phyloP scores from a whole-genome alignment of 1,139 yeast species.

The Scheffersomyces parashehatae region DNA sequence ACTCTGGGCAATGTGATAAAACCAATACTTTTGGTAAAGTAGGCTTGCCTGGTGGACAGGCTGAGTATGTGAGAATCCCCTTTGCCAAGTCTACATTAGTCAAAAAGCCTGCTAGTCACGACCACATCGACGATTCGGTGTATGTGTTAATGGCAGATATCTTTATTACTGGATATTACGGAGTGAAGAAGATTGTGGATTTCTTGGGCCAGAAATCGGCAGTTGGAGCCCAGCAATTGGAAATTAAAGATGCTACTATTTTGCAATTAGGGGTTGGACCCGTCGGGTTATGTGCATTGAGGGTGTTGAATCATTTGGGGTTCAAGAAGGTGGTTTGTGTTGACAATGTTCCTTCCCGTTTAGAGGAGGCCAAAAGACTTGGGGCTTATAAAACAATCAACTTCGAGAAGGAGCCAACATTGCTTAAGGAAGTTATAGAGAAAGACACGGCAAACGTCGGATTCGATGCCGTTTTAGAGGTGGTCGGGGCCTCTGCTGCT shows the following conservation, averaged over 20 bases:
- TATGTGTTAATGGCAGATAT: constrained; percentile 67
- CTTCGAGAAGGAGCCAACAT: constrained; percentile 35
- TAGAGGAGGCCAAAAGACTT: constrained; percentile 43
- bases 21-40: constrained; percentile 58
- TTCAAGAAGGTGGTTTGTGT: constrained; percentile 49
- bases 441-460: constrained; percentile 39
- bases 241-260: constrained; percentile 36
- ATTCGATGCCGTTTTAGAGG: constrained; percentile 60
- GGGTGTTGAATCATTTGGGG: constrained; percentile 48
- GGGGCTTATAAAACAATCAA: constrained; percentile 49
- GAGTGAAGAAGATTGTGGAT: constrained; percentile 51
- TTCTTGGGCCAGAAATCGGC: constrained; percentile 23
- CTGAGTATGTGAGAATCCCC: constrained; percentile 60
- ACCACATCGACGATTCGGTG: constrained; percentile 41
- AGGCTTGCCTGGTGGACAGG: constrained; percentile 60
- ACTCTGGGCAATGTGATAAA: constrained; percentile 51
- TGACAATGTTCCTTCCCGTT: constrained; percentile 50
- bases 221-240: constrained; percentile 11
- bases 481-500: constrained; percentile 56
- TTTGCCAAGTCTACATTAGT: constrained; percentile 53
- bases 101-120: constrained; percentile 33
- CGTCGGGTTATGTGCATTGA: constrained; percentile 59
- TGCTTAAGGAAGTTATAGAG: constrained; percentile 22
- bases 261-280: constrained; percentile 67
- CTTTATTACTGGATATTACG: constrained; percentile 65